These are phyloP conservation scores for Emergomyces africanus DNA, from an alignment of 2,329 filamentous ascomycete genomes.

Conservation along the genomic window DNA sequence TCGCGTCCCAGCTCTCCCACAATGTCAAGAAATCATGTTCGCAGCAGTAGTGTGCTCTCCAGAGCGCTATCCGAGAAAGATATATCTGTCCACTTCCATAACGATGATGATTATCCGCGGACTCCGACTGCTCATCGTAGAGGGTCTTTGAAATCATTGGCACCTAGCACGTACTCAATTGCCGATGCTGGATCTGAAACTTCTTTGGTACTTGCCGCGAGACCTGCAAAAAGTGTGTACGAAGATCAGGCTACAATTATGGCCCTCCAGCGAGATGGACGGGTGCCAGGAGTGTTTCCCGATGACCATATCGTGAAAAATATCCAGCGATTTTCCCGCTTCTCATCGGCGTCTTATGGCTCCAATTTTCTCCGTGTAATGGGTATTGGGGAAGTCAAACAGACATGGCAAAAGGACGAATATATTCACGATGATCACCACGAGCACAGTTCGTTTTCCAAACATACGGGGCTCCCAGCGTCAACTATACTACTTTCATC, in stretches of 20 bases:
- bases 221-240: conserved; percentile 32
- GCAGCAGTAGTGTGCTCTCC: conserved; percentile 32
- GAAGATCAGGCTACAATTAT: conserved; percentile 33
- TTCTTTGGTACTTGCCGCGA: conserved; percentile 31
- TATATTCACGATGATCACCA: conserved; percentile 30
- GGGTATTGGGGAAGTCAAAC: conserved; percentile 26
- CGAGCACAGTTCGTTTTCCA: conserved; percentile 34
- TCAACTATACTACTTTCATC: conserved; percentile 50
- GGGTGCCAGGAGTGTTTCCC: conserved; percentile 34
- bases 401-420: conserved; percentile 18
- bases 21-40: conserved; percentile 27
- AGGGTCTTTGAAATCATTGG: conserved; percentile 25
- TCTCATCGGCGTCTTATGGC: conserved; percentile 36
- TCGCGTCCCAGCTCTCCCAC: conserved; percentile 27
- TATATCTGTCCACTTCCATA: conserved; percentile 19
- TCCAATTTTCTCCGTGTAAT: conserved; percentile 35
- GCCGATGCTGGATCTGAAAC: conserved; percentile 32
- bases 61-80: conserved; percentile 31
- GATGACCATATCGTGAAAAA: conserved; percentile 34
- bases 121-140: conserved; percentile 11
- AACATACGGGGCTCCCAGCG: conserved; percentile 31
- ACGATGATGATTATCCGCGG: conserved; percentile 17
- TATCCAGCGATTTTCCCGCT: conserved; percentile 34
- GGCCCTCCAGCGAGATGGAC: conserved; percentile 30
- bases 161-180: conserved; percentile 35